Base-by-base conservation (phyloP, 176 grass and related monocot species). In the Oryza coarctata region DNA sequence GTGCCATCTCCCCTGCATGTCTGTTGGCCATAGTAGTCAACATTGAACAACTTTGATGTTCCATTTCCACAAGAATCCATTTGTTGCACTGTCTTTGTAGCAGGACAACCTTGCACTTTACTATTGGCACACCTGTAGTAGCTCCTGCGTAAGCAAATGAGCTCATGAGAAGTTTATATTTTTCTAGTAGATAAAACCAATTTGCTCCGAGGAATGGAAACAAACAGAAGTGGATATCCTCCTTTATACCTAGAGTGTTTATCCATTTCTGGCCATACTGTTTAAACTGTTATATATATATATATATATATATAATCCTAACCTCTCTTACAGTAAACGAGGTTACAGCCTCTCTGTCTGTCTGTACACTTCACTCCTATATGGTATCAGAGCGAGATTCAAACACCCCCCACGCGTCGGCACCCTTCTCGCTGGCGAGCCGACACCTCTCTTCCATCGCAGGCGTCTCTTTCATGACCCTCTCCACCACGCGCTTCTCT, bases 261-360 rank as follows among this genome's bases (percentile, higher is more conserved):
- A 87, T 87, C 44, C 17, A 41, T 72, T 82, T 87, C 38, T 87
- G 77, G 2, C 85, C 79, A 18, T 82, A 87, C 73, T 87, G 77
- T 29, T 65, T 87, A 79, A 79, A 87, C 38, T 71, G n/a, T n/a
- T n/a, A n/a, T n/a, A n/a, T n/a, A n/a, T n/a, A n/a, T n/a, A n/a
- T n/a, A n/a, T n/a, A n/a, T n/a, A n/a, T n/a, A n/a, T n/a, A n/a
- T n/a, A n/a, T n/a, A n/a, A n/a, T n/a, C n/a, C n/a, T n/a, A n/a
- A n/a, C n/a, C n/a, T n/a, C n/a, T n/a, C n/a, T n/a, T n/a, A n/a
- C n/a, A n/a, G n/a, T n/a, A n/a, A n/a, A n/a, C n/a, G n/a, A n/a
- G n/a, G n/a, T n/a, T n/a, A n/a, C n/a, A n/a, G n/a, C n/a, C n/a
- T n/a, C n/a, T n/a, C n/a, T n/a, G n/a, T n/a, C n/a, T n/a, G n/a